Conservation (phyloP, 805 yeast species). For the Kodamaea hsintzibuensis region DNA sequence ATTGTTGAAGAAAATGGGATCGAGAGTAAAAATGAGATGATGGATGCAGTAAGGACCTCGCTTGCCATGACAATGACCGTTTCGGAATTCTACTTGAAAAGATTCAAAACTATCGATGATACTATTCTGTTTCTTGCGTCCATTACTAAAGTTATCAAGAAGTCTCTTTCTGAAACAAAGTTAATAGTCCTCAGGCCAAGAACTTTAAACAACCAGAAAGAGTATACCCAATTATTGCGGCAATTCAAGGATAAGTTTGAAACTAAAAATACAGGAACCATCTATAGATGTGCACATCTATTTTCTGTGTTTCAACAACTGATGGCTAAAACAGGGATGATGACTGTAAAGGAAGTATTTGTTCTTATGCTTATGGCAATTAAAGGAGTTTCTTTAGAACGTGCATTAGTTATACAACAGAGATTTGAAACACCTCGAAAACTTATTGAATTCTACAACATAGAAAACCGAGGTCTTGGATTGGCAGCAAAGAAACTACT, state of each 20-base stretch:
- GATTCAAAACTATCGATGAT: slow-evolving; percentile 72
- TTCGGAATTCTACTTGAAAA: slow-evolving; percentile 63
- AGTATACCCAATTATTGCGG: slow-evolving; percentile 44
- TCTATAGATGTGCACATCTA: slow-evolving; percentile 40
- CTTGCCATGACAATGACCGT: slow-evolving; percentile 68
- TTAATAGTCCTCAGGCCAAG: slow-evolving; percentile 55
- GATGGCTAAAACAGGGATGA: slow-evolving; percentile 66
- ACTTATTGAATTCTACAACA: slow-evolving; percentile 52
- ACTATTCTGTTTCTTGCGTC: slow-evolving; percentile 61
- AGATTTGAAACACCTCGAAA: slow-evolving; percentile 67
- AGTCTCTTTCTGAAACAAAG: slow-evolving; percentile 30
- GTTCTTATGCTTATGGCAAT: slow-evolving; percentile 75
- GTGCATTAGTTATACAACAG: slow-evolving; percentile 75
- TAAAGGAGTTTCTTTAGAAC: slow-evolving; percentile 80
- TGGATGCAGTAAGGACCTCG: slow-evolving; percentile 73
- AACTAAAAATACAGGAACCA: slow-evolving; percentile 8
- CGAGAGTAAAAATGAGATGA: slow-evolving; percentile 41
- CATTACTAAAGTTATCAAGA: slow-evolving; percentile 47
- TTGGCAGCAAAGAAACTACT: slow-evolving; percentile 31
- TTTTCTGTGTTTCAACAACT: slow-evolving; percentile 56
- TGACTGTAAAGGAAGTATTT: slow-evolving; percentile 75
- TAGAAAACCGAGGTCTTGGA: slow-evolving; percentile 17
- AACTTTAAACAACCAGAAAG: slow-evolving; percentile 49
- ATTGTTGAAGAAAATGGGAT: slow-evolving; percentile 72
- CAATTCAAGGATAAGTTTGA: slow-evolving; percentile 49